A percentile compares a stretch with the other conserved stretches of the same genome.
Evolutionary conservation across 2,329 filamentous ascomycete species (phyloP).

Genomic region (Amesomyces nigricolor): DNA sequence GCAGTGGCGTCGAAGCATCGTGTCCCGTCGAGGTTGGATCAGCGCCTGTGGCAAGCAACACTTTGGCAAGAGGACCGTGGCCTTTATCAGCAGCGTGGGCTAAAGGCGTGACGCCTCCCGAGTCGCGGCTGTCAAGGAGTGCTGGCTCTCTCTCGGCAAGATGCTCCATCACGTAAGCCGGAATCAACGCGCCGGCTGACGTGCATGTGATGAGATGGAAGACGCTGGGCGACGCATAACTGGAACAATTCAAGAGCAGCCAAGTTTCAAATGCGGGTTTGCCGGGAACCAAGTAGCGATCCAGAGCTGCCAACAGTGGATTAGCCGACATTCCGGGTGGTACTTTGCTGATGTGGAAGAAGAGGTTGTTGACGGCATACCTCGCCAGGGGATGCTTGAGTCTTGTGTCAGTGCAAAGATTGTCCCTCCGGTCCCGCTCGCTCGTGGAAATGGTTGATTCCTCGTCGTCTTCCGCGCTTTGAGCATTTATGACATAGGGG

Average conservation of each 20-base stretch:
- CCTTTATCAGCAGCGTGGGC: not conserved
- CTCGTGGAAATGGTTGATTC: not conserved
- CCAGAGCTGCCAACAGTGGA: not conserved
- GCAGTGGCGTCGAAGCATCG: constrained; percentile 10
- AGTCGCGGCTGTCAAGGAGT: not conserved
- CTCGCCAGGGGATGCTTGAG: not conserved
- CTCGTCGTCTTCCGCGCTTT: not conserved
- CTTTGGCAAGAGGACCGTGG: not conserved
- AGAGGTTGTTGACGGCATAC: not conserved
- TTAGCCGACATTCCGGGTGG: not conserved
- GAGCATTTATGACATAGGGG: not conserved
- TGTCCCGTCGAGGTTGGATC: not conserved
- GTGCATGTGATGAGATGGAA: not conserved
- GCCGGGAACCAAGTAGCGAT: not conserved
- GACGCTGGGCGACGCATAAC: not conserved
- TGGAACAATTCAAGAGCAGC: not conserved
- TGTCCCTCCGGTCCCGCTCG: not conserved
- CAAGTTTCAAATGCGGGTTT: not conserved
- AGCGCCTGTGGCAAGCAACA: constrained; percentile 4
- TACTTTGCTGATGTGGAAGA: constrained; percentile 1
- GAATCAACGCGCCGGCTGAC: not conserved
- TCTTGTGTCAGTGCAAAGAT: not conserved
- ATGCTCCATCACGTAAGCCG: constrained; percentile 1
- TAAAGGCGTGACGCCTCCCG: not conserved
- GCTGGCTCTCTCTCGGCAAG: not conserved